Percentiles rank a stretch among this genome's conserved stretches.
Evolutionary conservation across 2,329 filamentous ascomycete genomes (phyloP).

Genomic region (Colletotrichum trifolii): DNA sequence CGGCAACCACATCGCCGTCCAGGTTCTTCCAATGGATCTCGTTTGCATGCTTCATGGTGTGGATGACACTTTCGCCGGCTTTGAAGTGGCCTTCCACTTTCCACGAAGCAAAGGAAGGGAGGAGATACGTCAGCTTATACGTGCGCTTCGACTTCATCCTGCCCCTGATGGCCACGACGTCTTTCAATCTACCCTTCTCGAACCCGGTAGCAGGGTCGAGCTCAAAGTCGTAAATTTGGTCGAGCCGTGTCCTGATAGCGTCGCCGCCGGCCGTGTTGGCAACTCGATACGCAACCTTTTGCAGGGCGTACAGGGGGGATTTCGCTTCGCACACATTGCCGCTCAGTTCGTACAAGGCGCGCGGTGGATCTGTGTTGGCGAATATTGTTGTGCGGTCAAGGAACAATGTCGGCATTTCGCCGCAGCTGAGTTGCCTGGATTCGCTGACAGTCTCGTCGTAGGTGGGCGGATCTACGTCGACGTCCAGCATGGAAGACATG

Average conservation of each 20-base stretch:
- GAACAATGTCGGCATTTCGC: slow-evolving; percentile 20
- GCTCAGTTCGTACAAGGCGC: slow-evolving; percentile 42
- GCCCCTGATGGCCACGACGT: slow-evolving; percentile 37
- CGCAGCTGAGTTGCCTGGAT: slow-evolving; percentile 15
- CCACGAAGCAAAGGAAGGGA: slow-evolving; percentile 37
- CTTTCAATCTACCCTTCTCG: neutral
- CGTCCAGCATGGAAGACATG: slow-evolving; percentile 14
- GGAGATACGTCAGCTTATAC: slow-evolving; percentile 38
- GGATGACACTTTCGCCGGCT: slow-evolving; percentile 37
- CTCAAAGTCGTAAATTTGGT: slow-evolving; percentile 46
- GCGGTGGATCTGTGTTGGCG: slow-evolving; percentile 26
- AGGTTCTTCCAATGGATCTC: slow-evolving; percentile 42
- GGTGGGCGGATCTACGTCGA: slow-evolving; percentile 19
- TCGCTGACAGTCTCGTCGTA: slow-evolving; percentile 27
- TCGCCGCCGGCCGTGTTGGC: slow-evolving; percentile 29
- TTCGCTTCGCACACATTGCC: slow-evolving; percentile 39
- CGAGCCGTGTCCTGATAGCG: slow-evolving; percentile 37
- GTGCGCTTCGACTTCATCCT: slow-evolving; percentile 39
- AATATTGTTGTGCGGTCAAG: slow-evolving; percentile 26
- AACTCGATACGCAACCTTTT: slow-evolving; percentile 43
- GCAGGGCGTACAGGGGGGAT: slow-evolving; percentile 38
- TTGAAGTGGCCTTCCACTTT: slow-evolving; percentile 41
- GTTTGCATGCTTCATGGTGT: slow-evolving; percentile 39
- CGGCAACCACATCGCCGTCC: slow-evolving; percentile 38
- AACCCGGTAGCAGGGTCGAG: slow-evolving; percentile 19